Evolutionary conservation across 2,329 filamentous ascomycete species (phyloP).

Genomic region (Colletotrichum sp.): DNA sequence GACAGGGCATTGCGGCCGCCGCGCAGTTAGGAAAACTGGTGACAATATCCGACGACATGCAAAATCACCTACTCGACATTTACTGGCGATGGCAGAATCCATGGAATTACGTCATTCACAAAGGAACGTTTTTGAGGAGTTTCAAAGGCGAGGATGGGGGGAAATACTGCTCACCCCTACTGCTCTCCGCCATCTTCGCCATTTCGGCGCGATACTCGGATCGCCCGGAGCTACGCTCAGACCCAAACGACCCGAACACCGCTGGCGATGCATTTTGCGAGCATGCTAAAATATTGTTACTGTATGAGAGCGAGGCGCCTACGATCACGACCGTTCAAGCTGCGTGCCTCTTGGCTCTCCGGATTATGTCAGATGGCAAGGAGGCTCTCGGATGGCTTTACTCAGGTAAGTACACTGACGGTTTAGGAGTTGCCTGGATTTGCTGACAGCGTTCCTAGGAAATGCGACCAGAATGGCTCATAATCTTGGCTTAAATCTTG

Average conservation of each 20-base stretch:
- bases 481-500: constrained; percentile 28
- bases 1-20: constrained; percentile 15
- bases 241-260: constrained; percentile 23
- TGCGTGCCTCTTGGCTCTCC: constrained; percentile 22
- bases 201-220: constrained; percentile 28
- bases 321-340: constrained; percentile 28
- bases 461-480: constrained; percentile 29
- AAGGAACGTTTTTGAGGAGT: constrained; percentile 22
- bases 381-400: constrained; percentile 28
- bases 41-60: constrained; percentile 23
- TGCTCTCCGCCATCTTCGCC: constrained; percentile 26
- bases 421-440: not conserved
- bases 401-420: not conserved
- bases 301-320: constrained; percentile 27
- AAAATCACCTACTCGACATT: constrained; percentile 28
- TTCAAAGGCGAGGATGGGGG: constrained; percentile 16
- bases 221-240: constrained; percentile 22
- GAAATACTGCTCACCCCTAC: constrained; percentile 23
- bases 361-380: constrained; percentile 25
- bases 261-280: constrained; percentile 24
- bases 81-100: constrained; percentile 32
- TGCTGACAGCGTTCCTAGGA: not conserved
- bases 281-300: constrained; percentile 25
- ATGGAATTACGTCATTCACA: constrained; percentile 30
- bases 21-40: constrained; percentile 13